These are phyloP conservation scores for Globisporangium radiosum DNA, from an alignment of 352 stramenopile genomes.

Conservation along the genomic window DNA sequence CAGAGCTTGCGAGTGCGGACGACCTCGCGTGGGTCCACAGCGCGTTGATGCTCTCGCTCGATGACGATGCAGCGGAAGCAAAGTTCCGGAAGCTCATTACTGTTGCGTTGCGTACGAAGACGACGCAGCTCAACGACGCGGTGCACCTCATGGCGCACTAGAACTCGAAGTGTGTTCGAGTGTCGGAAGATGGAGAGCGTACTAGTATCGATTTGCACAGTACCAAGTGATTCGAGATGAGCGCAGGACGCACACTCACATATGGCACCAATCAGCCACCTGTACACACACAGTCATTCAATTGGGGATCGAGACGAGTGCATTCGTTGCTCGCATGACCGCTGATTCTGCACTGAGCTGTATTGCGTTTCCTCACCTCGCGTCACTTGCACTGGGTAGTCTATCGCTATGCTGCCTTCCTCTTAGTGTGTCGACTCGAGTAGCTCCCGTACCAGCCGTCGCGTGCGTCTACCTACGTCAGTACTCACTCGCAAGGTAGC, in stretches of 20 bases:
- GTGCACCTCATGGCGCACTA: constrained; percentile 83
- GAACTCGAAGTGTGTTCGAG: too few species aligned
- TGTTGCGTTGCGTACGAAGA: constrained; percentile 66
- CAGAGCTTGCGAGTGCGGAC: constrained; percentile 57
- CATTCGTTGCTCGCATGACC: too few species aligned
- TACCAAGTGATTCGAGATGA: not conserved
- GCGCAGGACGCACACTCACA: too few species aligned
- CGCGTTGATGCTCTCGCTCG: constrained; percentile 71
- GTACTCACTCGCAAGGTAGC: constrained; percentile 9
- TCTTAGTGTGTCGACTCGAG: too few species aligned
- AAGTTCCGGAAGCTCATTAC: constrained; percentile 76
- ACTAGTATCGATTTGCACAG: not conserved
- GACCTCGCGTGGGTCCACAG: constrained; percentile 80
- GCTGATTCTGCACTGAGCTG: too few species aligned
- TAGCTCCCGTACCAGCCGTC: not conserved
- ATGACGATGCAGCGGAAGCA: constrained; percentile 49
- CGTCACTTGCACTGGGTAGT: not conserved
- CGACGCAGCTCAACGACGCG: constrained; percentile 79
- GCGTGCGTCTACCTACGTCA: not conserved
- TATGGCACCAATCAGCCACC: too few species aligned
- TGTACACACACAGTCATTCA: too few species aligned
- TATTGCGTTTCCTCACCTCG: too few species aligned
- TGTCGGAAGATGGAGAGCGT: too few species aligned
- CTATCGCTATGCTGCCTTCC: not conserved
- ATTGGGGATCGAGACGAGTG: too few species aligned